Evolutionary conservation across 805 yeast species (phyloP), one percentile per base, ranked within the genome.

Genomic region (Clavispora vitiphila): DNA sequence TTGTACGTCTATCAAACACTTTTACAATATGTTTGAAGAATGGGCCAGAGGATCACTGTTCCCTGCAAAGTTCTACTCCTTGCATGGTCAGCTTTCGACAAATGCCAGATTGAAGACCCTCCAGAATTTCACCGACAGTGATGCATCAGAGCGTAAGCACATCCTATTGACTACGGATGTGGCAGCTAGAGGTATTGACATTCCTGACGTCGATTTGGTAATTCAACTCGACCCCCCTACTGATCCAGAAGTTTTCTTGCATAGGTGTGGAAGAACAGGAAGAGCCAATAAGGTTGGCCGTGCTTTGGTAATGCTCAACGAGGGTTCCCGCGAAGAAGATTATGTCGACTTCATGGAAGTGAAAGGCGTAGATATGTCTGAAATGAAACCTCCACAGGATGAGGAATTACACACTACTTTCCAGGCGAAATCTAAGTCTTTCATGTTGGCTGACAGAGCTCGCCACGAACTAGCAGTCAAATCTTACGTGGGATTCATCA

Each of bases 141-240:
- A 67, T 35, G 46, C 59, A 1, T 36, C 39, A 30, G 55, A 58
- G 7, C 62, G 64, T 3, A 81, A 79, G 48, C 70, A 81, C 8
- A 77, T 91, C 0, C 63, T 93, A 19, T 67, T 93, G 63, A 89
- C 99, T 2, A 93, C 99, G 0, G 99, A 93, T 70, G 96, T 93
- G n/a, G 97, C 99, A 0, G 96, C 98, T 0, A 75, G 99, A 57
- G 99, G 99, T 34, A 77, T 93, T 18, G 99, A 93, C 67, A 83
- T 93, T 22, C 95, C 96, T 0, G 93, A 90, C 40, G 97, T 93
- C 8, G 98, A 93, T 56, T 64, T 90, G 20, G 98, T 91, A 3
- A 67, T 93, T n/a, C 99, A 93, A 58, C 53, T 91, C 19, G 98
- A 93, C 49, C 96, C 98, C 1, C 99, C 99, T 1, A 80, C 88